Evolutionary conservation across 441 rosid species (phyloP).

Genomic region (Aquilaria agallochum): DNA sequence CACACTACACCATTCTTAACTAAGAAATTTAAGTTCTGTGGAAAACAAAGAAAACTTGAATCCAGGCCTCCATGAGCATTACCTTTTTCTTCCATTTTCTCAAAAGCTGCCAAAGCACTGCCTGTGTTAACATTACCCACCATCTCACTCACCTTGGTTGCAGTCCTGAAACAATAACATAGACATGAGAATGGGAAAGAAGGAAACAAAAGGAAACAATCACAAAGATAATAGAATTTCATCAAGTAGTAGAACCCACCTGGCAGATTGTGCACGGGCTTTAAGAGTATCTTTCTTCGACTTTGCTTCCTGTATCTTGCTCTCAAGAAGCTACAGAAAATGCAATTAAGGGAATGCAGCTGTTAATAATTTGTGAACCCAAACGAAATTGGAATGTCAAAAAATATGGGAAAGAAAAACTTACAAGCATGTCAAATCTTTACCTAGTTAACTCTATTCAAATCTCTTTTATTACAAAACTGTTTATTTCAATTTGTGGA

Average conservation of each 20-base stretch:
- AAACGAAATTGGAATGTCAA: constrained; percentile 5
- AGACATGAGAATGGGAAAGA: constrained; percentile 8
- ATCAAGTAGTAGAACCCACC: constrained; percentile 35
- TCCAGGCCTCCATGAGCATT: constrained; percentile 11
- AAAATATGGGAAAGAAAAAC: background rate
- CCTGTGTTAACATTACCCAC: constrained; percentile 74
- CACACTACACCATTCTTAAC: too few species aligned
- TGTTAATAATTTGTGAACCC: constrained; percentile 12
- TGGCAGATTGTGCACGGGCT: constrained; percentile 97
- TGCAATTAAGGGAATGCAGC: constrained; percentile 22
- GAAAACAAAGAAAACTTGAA: background rate
- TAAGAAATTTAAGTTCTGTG: too few species aligned
- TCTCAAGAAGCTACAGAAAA: constrained; percentile 77
- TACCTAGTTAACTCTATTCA: too few species aligned
- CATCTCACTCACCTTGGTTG: constrained; percentile 80
- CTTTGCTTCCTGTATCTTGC: constrained; percentile 97
- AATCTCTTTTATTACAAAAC: too few species aligned
- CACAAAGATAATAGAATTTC: constrained; percentile 1
- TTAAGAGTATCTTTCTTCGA: constrained; percentile 96
- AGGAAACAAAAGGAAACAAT: background rate
- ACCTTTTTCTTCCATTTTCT: constrained; percentile 94
- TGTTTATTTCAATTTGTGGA: too few species aligned
- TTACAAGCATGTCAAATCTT: too few species aligned
- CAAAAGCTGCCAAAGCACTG: constrained; percentile 73
- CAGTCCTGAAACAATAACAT: constrained; percentile 42